These are phyloP conservation scores for Diaporthe aspalathi DNA, from an alignment of 2,329 filamentous ascomycete species.

Conservation along the genomic window DNA sequence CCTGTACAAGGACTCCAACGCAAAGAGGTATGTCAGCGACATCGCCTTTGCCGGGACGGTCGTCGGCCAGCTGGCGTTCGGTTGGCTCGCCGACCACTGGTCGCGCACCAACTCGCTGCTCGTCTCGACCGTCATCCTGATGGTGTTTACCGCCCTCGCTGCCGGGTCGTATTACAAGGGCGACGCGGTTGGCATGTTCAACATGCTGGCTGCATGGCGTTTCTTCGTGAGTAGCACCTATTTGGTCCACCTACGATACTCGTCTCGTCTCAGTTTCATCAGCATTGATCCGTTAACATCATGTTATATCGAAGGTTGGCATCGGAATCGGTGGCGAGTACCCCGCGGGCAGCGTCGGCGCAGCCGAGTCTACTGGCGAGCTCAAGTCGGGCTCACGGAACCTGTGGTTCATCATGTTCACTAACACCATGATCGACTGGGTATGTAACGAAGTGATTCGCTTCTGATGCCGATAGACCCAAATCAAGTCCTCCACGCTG, in stretches of 20 bases:
- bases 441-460: background rate
- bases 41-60: slow-evolving; percentile 92
- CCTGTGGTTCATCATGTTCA: slow-evolving; percentile 91
- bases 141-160: slow-evolving; percentile 84
- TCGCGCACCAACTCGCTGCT: slow-evolving; percentile 86
- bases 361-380: slow-evolving; percentile 85
- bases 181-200: slow-evolving; percentile 47
- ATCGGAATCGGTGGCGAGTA: slow-evolving; percentile 86
- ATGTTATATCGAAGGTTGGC: slow-evolving; percentile 56
- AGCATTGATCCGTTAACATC: background rate
- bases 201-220: slow-evolving; percentile 77
- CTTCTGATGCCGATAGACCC: background rate
- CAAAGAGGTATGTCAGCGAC: slow-evolving; percentile 74
- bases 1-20: slow-evolving; percentile 75
- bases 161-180: slow-evolving; percentile 79
- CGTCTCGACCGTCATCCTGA: slow-evolving; percentile 83
- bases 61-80: slow-evolving; percentile 83
- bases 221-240: slow-evolving; percentile 67
- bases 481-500: background rate
- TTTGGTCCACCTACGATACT: slow-evolving; percentile 50
- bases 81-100: slow-evolving; percentile 84
- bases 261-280: background rate
- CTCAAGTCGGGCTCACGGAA: slow-evolving; percentile 85
- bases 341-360: slow-evolving; percentile 84
- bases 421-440: slow-evolving; percentile 85